Base-by-base conservation (phyloP, 179 eudicot species). In the Patellifolia procumbens region DNA sequence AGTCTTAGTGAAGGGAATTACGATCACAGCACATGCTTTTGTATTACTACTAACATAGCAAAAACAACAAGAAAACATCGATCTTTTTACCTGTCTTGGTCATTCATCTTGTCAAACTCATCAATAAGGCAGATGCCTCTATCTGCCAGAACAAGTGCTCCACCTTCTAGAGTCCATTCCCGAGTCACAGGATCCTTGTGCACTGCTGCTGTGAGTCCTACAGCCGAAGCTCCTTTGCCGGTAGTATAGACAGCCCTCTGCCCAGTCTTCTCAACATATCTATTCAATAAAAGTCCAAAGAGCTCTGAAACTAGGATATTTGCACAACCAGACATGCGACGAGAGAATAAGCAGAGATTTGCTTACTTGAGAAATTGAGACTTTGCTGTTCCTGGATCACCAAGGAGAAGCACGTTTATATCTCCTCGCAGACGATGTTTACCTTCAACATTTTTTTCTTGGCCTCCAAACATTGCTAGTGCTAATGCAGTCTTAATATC, bases 351-450 rank as follows among this genome's bases (percentile, higher is more conserved):
- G n/a, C 24, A 29, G 19, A 12, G 43, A 65, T n/a, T 15, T 24
- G 42, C 83, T 87, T 87, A 95, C 98, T 95, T 95, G 34, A 93
- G 95, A 72, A 95, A 91, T 80, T 93, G 98, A 60, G 97, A 95
- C 81, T 95, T 95, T 66, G 99, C 99, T 31, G 97, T 95, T 73
- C 99, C 99, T 26, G 98, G 98, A 85, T 95, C 99, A 80, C 99
- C 99, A 43, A 95, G 83, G 69, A 93, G 88, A 55, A 95, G 95
- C 42, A 95, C 93, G 80, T 95, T 91, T 71, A 95, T 95, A 85
- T 95, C 97, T 28, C 99, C 99, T 81, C 97, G 74, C 69, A 95
- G 81, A 20, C 99, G 87, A 53, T 95, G 99, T 81, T 95, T 95
- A 74, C 99, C 99, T 68, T 91, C 81, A 63, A 93, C 98, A 81